Base-by-base conservation (phyloP, 371 early-diverging fungal genomes). In the Syncephalastrum racemosum region DNA sequence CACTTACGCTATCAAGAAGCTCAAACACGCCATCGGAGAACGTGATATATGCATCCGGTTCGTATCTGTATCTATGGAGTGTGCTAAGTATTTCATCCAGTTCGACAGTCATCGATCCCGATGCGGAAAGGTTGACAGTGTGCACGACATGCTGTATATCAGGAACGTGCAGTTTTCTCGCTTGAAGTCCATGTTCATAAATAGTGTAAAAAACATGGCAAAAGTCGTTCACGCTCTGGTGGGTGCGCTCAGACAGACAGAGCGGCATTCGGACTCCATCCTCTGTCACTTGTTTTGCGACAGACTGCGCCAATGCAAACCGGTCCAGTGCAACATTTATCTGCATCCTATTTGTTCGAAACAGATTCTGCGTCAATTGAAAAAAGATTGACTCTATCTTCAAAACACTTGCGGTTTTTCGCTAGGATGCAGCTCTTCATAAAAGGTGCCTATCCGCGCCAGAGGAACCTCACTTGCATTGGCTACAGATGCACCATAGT, bases 1-100 rank as follows among this genome's bases (percentile, higher is more conserved):
- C 12, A 19, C 60, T 54, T 65, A 71, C 71, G 43, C 41, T 57
- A 27, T 64, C 65, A 27, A 71, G 62, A 20, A 60, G 60, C 4
- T 50, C 46, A 50, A 65, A 71, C 2, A 68, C 59, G 31, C 58
- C 50, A 24, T 71, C 68, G 3, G 71, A 71, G 50, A 71, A 65
- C 1, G 71, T 65, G 19, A 71, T 53, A 40, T 45, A 64, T 10
- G 65, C 57, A 25, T 71, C 71, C 15, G 65, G 63, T 10, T 46
- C 22, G 31, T 71, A 71, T 3, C 43, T 46, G 14, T 60, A 13
- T 7, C 49, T 43, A 14, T 49, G 39, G 19, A 71, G 39, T 4
- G 44, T 49, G 3, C 8, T 47, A 14, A 63, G 4, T 0, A 68
- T 52, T 5, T 20, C 14, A 20, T 46, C 42, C 31, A 71, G 56